A percentile compares a stretch with the other conserved stretches of the same genome.
Evolutionary conservation across 2,329 filamentous ascomycete genomes (phyloP).

Genomic region (Thyridium curvatum): DNA sequence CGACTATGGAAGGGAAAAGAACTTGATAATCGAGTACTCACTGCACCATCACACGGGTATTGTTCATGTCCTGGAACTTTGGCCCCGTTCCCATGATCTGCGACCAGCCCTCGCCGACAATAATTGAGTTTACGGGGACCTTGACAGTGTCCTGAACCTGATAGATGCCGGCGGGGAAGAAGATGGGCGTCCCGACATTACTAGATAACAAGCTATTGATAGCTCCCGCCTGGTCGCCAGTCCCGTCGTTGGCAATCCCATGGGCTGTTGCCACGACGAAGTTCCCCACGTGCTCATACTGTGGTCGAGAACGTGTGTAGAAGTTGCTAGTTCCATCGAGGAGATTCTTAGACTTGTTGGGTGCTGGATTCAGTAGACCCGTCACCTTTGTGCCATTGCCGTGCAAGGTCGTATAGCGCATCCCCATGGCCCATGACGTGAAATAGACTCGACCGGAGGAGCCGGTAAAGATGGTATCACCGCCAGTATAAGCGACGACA

Average conservation of each 20-base stretch:
- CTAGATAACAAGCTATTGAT: too few species aligned
- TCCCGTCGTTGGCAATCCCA: not conserved
- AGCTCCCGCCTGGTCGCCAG: too few species aligned
- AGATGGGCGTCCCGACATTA: too few species aligned
- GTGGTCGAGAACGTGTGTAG: not conserved
- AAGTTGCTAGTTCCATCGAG: not conserved
- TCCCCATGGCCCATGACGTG: not conserved
- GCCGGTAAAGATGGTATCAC: not conserved
- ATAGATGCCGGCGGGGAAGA: constrained; percentile 19
- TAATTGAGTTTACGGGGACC: constrained; percentile 54
- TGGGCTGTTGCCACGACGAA: not conserved
- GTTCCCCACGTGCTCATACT: not conserved
- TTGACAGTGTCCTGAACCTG: constrained; percentile 20
- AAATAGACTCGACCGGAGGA: too few species aligned
- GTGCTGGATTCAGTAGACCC: too few species aligned
- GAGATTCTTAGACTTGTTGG: not conserved
- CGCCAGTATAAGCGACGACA: not conserved
- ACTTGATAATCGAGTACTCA: too few species aligned
- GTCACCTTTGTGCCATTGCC: not conserved
- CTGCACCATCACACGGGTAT: constrained; percentile 62
- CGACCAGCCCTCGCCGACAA: constrained; percentile 67
- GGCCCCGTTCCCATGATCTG: constrained; percentile 36
- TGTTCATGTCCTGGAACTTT: constrained; percentile 53
- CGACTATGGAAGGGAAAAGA: too few species aligned
- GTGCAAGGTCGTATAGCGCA: too few species aligned